Evolutionary conservation across 2,329 filamentous ascomycete genomes (phyloP), one percentile per base, ranked within the genome.

Genomic region (Penicillium occitanis): DNA sequence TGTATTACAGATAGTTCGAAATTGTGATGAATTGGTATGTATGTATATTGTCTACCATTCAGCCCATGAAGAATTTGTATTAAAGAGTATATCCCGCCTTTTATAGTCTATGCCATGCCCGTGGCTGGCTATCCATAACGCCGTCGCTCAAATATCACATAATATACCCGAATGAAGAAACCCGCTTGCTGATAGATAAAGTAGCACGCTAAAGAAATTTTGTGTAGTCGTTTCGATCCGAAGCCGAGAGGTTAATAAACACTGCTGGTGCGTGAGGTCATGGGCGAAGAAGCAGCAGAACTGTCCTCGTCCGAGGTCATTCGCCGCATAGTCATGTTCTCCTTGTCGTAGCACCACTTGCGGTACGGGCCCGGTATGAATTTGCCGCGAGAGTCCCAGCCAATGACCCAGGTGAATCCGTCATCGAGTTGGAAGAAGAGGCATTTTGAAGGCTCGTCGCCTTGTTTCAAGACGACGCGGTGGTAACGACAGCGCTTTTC

Each of bases 281-380:
- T 78, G 28, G 78, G 75, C 48, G 74, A 73, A 50, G 66, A 46
- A 33, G 76, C 77, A 30, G 77, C 75, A 48, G 74, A 73, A 55
- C 74, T 73, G 69, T 75, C 77, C 30, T 75, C 73, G 6, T 74
- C 72, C n/a, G 74, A 73, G 35, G 72, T 70, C 51, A 73, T 71
- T 22, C 73, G 76, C 25, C 70, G 73, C 76, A 79, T 77, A 14
- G 73, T 75, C 44, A 69, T 68, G 50, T 77, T 78, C 61, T 77
- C 74, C 42, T 76, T 67, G 66, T 84, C 82, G 55, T 81, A 74
- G 68, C 76, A 79, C 82, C 82, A 84, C 57, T 82, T 80, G 63
- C 81, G 79, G 70, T 84, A 84, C 3, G 81, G 82, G 0, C 82
- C 82, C 3, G 81, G 81, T 51, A 84, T 80, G 71, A 84, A 84